Evolutionary conservation across 2,329 filamentous ascomycete genomes (phyloP), one percentile per base, ranked within the genome.

Genomic region (Penicillium sp.): DNA sequence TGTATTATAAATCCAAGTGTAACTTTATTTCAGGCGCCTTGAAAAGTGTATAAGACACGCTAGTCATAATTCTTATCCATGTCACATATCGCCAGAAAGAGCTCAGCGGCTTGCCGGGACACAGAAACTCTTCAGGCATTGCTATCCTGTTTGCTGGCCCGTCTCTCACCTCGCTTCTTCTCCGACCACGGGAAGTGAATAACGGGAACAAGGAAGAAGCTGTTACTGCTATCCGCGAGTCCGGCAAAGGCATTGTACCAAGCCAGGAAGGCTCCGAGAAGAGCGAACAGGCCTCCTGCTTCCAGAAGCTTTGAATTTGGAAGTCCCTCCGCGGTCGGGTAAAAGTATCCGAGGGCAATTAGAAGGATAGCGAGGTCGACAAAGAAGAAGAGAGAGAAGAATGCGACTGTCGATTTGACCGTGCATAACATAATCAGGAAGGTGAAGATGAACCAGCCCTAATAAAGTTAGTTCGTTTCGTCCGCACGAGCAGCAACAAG

Each of bases 401-500:
- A 91, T 57, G 87, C 86, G 61, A 90, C 76, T 33, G 87, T 90
- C 2, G 88, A 91, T 58, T 84, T 84, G 37, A 91, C 76, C 0
- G 89, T 91, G 76, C 84, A 86, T 32, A 91, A 60, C 23, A 89
- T 78, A 51, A 91, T 73, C 42, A 91, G 69, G 41, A 84, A 85
- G 29, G 88, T 91, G 76, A 91, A 92, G 73, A 92, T 89, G 75
- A 89, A 90, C 89, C 89, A 91, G 69, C 86, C 79, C 74, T 76
- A 53, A 3, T 36, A 3, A 2, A 18, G 32, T 60, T 49, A 51
- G 29, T 21, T 15, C 23, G 21, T 26, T 7, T 3, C 8, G 8
- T 13, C 5, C 42, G 47, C 6, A 10, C n/a, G 12, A 15, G 15
- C 12, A 13, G 17, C 18, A 30, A 40, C 43, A 7, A 50, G 36